A percentile compares a stretch with the other conserved stretches of the same genome.
Conservation (phyloP, 2,329 filamentous ascomycete species). For the Parastagonospora nodorum region DNA sequence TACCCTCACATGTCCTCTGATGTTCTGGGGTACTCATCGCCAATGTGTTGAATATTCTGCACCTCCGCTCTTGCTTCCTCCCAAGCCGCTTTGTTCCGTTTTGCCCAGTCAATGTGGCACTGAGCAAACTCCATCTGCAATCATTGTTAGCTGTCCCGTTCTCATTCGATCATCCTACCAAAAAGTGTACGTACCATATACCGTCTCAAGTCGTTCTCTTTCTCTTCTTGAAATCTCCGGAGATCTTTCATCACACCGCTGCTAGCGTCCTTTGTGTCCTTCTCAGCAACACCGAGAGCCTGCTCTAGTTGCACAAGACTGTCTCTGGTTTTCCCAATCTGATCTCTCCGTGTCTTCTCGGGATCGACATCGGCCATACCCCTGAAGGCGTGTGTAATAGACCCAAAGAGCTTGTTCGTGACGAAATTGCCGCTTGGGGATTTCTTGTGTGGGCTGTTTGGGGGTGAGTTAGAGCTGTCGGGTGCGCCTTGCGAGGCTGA, state of each 20-base stretch:
- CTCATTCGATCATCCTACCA: not conserved
- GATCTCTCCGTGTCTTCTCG: constrained; percentile 86
- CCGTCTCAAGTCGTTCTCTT: constrained; percentile 88
- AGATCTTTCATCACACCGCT: constrained; percentile 85
- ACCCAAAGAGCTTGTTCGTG: constrained; percentile 90
- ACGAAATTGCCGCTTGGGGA: constrained; percentile 82
- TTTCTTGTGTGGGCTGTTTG: constrained; percentile 68
- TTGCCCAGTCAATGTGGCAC: constrained; percentile 93
- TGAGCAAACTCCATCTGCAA: constrained; percentile 84
- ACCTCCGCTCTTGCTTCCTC: constrained; percentile 87
- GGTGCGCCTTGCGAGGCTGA: constrained; percentile 75
- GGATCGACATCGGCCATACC: constrained; percentile 96
- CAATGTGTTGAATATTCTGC: constrained; percentile 72
- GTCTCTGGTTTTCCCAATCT: constrained; percentile 94
- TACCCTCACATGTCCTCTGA: constrained; percentile 20
- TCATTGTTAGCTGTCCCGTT: constrained; percentile 3
- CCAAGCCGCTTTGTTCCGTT: constrained; percentile 89
- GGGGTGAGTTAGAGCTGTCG: constrained; percentile 30
- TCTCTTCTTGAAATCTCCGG: constrained; percentile 90
- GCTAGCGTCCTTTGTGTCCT: constrained; percentile 93
- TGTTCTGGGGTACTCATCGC: constrained; percentile 27
- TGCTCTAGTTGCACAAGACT: constrained; percentile 82
- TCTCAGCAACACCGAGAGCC: constrained; percentile 83
- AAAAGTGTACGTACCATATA: constrained; percentile 80
- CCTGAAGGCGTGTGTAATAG: constrained; percentile 92